Base-by-base conservation (phyloP, 495 filamentous ascomycete species). In the Aspergillus carlsbadensis region DNA sequence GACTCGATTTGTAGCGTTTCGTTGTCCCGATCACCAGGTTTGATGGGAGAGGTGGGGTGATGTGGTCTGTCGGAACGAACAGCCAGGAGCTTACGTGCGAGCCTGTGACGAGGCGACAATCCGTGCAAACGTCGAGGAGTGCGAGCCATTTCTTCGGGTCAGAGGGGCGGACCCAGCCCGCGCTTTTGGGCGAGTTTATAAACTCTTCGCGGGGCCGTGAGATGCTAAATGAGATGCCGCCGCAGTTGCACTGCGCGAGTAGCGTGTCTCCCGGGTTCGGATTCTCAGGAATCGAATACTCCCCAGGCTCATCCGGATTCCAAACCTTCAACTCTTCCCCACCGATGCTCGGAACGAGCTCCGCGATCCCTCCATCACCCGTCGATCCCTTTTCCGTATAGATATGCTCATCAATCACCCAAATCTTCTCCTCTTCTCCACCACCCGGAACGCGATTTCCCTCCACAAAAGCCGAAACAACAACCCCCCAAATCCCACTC, bases 41-140 rank as follows among this genome's bases (percentile, higher is more conserved):
- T 2, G 65, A 51, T 0, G 57, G 42, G 0, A 8, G 71, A 58
- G 2, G 69, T 58, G 54, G 55, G 24, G 34, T 57, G 26, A 60
- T 56, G 24, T 67, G 64, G 41, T 64, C 40, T 20, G 54, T 22
- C 7, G 69, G 64, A 7, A 75, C 64, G 45, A 73, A 76, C 10
- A 70, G 65, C 81, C 81, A 85, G 34, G 68, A 60, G 22, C 72
- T 67, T 10, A 83, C 51, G 54, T 83, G 75, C 1, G 62, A 62
- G 1, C 81, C 81, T 6, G 54, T 69, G 1, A 65, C 64, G 13
- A 80, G 59, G 0, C 80, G 78, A 56, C 82, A 84, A 34, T 79
- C 78, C 48, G 77, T 72, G 57, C 82, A 84, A 14, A 71, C 59
- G 56, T 82, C 80, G 39, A 78, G 57, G 1, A 59, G 54, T 11